Evolutionary conservation across 2,329 filamentous ascomycete genomes (phyloP), one percentile per base, ranked within the genome.

Genomic region (Orbilia brochopaga): DNA sequence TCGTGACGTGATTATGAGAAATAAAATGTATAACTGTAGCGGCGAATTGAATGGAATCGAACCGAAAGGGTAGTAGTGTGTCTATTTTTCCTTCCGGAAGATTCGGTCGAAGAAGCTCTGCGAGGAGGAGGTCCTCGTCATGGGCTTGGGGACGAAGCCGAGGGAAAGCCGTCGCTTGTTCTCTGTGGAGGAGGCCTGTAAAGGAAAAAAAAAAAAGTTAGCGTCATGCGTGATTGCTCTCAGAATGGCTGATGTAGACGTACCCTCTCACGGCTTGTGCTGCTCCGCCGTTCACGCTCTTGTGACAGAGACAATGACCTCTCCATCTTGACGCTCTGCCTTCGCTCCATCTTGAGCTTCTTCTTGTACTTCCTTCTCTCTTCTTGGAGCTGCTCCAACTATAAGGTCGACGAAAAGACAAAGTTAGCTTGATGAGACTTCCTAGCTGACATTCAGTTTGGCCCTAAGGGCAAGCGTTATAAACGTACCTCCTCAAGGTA

Each of bases 341-440:
- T 46, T 15, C 56, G 32, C 35, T 64, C 66, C 17, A 55, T 51
- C 66, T 70, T 70, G 17, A 51, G 19, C 66, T 54, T 70, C 55
- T 70, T 70, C 50, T 70, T 70, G 13, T 64, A 23, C 54, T 64
- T 70, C 10, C 66, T 44, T 24, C 35, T 64, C 27, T 70, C 66
- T n/a, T 70, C 66, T 37, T 64, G 59, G 13, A 70, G 59, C 50
- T 59, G 59, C 40, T 60, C 66, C 5, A 70, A 55, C 66, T 70
- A 23, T 35, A 21, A 3, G n/a, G 19, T 30, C 6, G 23, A 32
- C 4, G n/a, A 30, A 15, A 23, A 17, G 10, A n/a, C n/a, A n/a
- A 17, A 15, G 21, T 21, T 54, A 24, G n/a, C 21, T 54, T 30
- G 21, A 5, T 6, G 15, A 44, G 40, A 61, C 30, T 13, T 46